These are phyloP conservation scores for Amphirosellinia nigrospora DNA, from an alignment of 495 filamentous ascomycete genomes.

Conservation along the genomic window DNA sequence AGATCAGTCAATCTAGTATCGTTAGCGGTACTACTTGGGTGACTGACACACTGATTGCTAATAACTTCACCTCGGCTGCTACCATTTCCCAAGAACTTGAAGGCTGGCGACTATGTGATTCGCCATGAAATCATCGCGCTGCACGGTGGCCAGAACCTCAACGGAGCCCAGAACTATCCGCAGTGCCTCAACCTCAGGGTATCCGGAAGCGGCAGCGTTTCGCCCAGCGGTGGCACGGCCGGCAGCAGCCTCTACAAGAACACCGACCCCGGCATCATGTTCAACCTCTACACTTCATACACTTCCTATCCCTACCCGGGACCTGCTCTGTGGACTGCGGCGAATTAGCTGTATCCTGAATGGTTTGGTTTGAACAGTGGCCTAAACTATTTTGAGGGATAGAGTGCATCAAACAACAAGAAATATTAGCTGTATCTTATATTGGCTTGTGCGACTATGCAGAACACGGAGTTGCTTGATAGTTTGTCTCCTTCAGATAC, in stretches of 20 bases:
- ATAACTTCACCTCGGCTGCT: constrained; percentile 65
- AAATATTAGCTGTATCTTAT: neutral
- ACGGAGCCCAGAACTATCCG: constrained; percentile 73
- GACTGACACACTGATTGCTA: constrained; percentile 62
- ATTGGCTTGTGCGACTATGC: neutral
- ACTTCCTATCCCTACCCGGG: constrained; percentile 44
- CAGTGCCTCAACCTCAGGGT: constrained; percentile 70
- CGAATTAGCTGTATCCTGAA: constrained; percentile 3
- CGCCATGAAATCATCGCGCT: constrained; percentile 76
- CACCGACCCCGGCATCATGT: constrained; percentile 59
- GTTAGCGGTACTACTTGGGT: constrained; percentile 63
- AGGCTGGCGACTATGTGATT: constrained; percentile 68
- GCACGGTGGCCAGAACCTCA: constrained; percentile 57
- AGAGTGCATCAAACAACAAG: neutral
- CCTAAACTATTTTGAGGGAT: neutral
- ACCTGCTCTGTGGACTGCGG: constrained; percentile 29
- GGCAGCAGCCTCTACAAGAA: constrained; percentile 62
- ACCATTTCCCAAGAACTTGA: constrained; percentile 66
- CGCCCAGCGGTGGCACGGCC: constrained; percentile 39
- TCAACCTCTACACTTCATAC: constrained; percentile 62
- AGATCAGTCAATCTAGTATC: constrained; percentile 57
- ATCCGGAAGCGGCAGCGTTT: constrained; percentile 61
- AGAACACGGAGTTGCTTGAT: neutral
- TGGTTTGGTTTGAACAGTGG: neutral
- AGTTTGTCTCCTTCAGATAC: neutral